Evolutionary conservation across 805 yeast species (phyloP).

Genomic region (Wickerhamomyces canadensis): DNA sequence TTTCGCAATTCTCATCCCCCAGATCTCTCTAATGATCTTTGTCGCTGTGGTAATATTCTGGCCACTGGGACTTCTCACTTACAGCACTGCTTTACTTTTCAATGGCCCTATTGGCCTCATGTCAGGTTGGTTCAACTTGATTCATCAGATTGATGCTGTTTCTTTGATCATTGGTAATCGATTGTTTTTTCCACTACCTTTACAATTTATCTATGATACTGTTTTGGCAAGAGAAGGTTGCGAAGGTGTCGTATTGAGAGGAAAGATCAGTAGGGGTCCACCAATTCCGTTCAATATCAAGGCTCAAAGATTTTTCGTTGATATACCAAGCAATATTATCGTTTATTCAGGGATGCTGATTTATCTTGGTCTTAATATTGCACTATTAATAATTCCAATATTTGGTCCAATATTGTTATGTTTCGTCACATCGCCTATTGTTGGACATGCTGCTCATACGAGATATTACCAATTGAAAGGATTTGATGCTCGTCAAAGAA

Average conservation of each 20-base stretch:
- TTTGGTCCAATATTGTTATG: constrained; percentile 53
- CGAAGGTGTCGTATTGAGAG: constrained; percentile 37
- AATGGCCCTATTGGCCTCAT: constrained; percentile 39
- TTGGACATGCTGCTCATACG: constrained; percentile 45
- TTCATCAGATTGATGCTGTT: constrained; percentile 37
- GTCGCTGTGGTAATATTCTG: not conserved
- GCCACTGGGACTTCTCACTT: not conserved
- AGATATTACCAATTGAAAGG: constrained; percentile 57
- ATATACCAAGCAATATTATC: constrained; percentile 31
- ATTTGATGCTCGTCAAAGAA: constrained; percentile 36
- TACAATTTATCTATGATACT: constrained; percentile 42
- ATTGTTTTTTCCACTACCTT: constrained; percentile 42
- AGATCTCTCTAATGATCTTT: not conserved
- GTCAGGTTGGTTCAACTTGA: constrained; percentile 38
- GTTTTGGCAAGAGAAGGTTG: constrained; percentile 40
- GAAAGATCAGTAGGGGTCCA: constrained; percentile 29
- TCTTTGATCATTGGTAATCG: constrained; percentile 37
- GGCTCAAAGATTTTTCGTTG: constrained; percentile 19
- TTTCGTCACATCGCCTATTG: constrained; percentile 46
- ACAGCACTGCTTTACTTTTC: not conserved
- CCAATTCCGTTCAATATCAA: constrained; percentile 28
- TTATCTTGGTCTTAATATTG: constrained; percentile 31
- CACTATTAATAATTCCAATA: constrained; percentile 47
- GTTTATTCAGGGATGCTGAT: constrained; percentile 35
- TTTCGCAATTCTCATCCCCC: constrained; percentile 1